Evolutionary conservation across 2,329 filamentous ascomycete species (phyloP).

Genomic region (Xylariaceae sp.): DNA sequence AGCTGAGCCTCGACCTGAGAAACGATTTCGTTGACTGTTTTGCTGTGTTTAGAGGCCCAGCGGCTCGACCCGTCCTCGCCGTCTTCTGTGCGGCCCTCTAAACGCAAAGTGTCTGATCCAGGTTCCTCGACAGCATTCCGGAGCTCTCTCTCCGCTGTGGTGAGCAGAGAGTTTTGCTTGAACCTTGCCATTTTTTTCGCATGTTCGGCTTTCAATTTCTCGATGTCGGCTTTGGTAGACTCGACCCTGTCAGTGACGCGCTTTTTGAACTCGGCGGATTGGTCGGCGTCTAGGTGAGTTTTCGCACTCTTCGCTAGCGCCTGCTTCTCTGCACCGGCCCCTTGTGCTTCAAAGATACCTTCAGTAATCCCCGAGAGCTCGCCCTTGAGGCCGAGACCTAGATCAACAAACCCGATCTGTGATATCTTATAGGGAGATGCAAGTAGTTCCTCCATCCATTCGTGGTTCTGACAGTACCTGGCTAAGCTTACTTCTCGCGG

Average conservation of each 20-base stretch:
- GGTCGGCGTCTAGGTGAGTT: constrained; percentile 66
- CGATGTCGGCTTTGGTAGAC: constrained; percentile 75
- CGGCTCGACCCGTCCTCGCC: constrained; percentile 42
- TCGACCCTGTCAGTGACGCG: constrained; percentile 69
- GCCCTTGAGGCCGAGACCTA: constrained; percentile 80
- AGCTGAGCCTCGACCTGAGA: constrained; percentile 67
- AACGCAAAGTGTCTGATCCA: constrained; percentile 57
- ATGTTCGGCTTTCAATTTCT: constrained; percentile 77
- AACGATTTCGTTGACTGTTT: constrained; percentile 68
- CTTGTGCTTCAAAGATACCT: constrained; percentile 72
- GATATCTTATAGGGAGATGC: constrained; percentile 82
- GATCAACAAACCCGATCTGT: constrained; percentile 81
- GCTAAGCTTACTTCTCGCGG: constrained; percentile 83
- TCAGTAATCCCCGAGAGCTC: constrained; percentile 77
- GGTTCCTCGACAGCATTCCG: constrained; percentile 59
- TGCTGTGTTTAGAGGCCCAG: constrained; percentile 39
- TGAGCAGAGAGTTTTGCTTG: constrained; percentile 64
- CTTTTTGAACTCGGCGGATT: constrained; percentile 79
- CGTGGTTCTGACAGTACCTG: constrained; percentile 90
- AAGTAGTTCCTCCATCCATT: constrained; percentile 98
- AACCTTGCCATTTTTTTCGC: constrained; percentile 70
- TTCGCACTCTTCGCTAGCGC: constrained; percentile 56
- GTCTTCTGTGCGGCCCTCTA: constrained; percentile 54
- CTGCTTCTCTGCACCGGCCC: constrained; percentile 41
- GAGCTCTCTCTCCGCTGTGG: constrained; percentile 71